Evolutionary conservation across 805 yeast genomes (phyloP).

Genomic region (Barnettozyma wickerhamii): DNA sequence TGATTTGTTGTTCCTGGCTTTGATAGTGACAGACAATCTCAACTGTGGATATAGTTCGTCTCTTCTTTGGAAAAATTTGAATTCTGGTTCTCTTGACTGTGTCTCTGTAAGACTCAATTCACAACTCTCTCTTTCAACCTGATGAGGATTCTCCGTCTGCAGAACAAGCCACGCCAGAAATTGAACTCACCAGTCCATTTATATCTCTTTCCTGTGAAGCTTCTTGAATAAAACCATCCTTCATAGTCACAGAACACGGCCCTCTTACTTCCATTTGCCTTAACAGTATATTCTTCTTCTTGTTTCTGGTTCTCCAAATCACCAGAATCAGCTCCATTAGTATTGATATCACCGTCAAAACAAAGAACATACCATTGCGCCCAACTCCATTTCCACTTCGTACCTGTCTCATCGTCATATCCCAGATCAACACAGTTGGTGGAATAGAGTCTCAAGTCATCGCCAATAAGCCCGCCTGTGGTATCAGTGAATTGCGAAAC

Average conservation of each 20-base stretch:
- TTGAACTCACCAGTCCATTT: slow-evolving; percentile 63
- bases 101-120: too few relatives aligned
- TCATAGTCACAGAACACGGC: slow-evolving; percentile 50
- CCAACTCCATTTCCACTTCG: slow-evolving; percentile 67
- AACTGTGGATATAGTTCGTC: too few relatives aligned
- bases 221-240: slow-evolving; percentile 74
- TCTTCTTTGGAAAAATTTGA: too few relatives aligned
- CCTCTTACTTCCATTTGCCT: background rate
- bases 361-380: slow-evolving; percentile 73
- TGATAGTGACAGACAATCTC: too few relatives aligned
- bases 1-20: too few relatives aligned
- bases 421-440: slow-evolving; percentile 2
- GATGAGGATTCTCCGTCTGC: slow-evolving; percentile 69
- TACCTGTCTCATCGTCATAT: slow-evolving; percentile 9
- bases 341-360: slow-evolving; percentile 16
- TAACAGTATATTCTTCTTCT: background rate
- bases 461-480: slow-evolving; percentile 9
- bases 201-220: slow-evolving; percentile 34
- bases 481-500: slow-evolving; percentile 23
- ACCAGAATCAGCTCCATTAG: background rate
- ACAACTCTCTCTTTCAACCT: slow-evolving; percentile 30
- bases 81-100: too few relatives aligned
- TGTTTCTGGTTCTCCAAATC: background rate
- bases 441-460: slow-evolving; percentile 6
- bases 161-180: slow-evolving; percentile 39